Evolutionary conservation across 179 eudicot species (phyloP), one percentile per base, ranked within the genome.

Genomic region (Amaranthus tricolor): DNA sequence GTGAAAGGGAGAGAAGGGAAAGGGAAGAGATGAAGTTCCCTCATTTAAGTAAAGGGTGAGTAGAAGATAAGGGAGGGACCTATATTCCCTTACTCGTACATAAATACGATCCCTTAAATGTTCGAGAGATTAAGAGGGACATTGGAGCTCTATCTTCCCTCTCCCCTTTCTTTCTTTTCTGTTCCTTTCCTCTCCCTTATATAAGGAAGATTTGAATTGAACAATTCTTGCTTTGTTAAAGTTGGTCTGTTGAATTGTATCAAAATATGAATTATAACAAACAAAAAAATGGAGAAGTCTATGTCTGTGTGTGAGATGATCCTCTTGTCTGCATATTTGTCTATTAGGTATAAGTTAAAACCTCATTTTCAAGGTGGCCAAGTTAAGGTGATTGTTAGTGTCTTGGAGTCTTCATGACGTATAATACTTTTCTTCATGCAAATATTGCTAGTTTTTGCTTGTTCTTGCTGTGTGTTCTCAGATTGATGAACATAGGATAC

Each of bases 401-500:
- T 50, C 53, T 76, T 15, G 15, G 9, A 44, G 61, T 14, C 40
- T 3, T 50, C 69, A 51, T 62, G 40, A 72, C 24, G 2, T 3
- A 17, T 24, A 9, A 15, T 48, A 40, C 56, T 73, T 71, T 31
- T 44, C 40, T 10, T 19, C 14, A 55, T 49, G 11, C 58, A 59
- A 77, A 8, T 49, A 9, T 44, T 4, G 57, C 48, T 58, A 14
- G 61, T 51, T 40, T 7, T 51, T 78, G 76, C 66, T 24, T 50
- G 48, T 24, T 52, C 61, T 54, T 48, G 48, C 65, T 75, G 68
- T 19, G 14, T 52, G 47, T 57, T 20, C 49, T 57, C 31, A 24
- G n/a, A 43, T 20, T 73, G 31, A 54, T 50, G 47, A 7, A 62
- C 45, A 62, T 16, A 12, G 15, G 5, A 62, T 19, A 17, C 16